A percentile compares a stretch with the other conserved stretches of the same genome.
phyloP scores from a whole-genome alignment of 2,329 filamentous ascomycete species.

The Alternaria sp. region DNA sequence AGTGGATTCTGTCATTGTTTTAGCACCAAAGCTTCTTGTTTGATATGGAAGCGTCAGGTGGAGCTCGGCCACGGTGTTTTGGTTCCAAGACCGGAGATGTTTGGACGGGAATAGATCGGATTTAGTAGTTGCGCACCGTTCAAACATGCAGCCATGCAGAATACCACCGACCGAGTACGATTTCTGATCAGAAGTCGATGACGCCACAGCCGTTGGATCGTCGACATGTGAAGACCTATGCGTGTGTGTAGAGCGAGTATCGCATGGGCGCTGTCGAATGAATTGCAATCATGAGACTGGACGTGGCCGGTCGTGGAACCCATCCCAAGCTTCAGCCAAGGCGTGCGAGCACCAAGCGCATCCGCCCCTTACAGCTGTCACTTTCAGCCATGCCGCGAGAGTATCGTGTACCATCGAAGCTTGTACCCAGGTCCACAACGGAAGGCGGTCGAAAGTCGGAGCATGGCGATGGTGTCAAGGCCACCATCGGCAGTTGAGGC shows the following conservation, averaged over 20 bases:
- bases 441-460: constrained; percentile 10
- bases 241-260: not conserved
- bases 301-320: not conserved
- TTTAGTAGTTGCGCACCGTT: not conserved
- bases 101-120: constrained; percentile 28
- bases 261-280: not conserved
- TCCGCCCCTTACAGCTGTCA: constrained; percentile 24
- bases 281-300: not conserved
- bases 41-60: constrained; percentile 10
- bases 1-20: constrained; percentile 18
- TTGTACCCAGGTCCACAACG: constrained; percentile 5
- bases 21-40: constrained; percentile 15
- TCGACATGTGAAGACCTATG: not conserved
- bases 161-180: not conserved
- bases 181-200: not conserved
- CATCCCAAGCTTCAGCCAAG: constrained; percentile 5
- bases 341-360: constrained; percentile 4
- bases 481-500: constrained; percentile 9
- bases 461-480: not conserved
- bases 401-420: constrained; percentile 10
- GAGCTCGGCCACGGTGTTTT: constrained; percentile 18
- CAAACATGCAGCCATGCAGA: constrained; percentile 8
- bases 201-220: not conserved
- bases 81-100: constrained; percentile 39
- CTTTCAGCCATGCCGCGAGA: constrained; percentile 13